Conservation (phyloP, 2,329 filamentous ascomycete species). For the Cyphellophora europaea region DNA sequence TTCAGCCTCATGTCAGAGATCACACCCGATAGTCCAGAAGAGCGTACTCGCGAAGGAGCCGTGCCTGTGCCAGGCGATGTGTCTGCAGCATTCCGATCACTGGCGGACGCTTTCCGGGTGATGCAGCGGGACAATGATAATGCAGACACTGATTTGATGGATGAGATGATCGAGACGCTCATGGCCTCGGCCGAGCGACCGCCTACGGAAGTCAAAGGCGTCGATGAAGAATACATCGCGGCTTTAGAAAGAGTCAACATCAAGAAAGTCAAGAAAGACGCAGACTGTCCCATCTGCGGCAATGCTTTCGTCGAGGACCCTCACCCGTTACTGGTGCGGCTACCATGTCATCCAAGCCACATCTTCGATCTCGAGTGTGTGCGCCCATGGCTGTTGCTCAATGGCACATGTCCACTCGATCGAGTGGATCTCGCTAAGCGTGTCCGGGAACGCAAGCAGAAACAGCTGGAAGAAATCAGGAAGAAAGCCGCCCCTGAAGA, state of each 20-base stretch:
- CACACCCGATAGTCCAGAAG: conserved; percentile 38
- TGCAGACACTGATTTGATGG: conserved; percentile 36
- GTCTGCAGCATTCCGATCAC: conserved; percentile 48
- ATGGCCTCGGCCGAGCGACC: conserved; percentile 48
- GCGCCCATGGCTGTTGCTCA: conserved; percentile 53
- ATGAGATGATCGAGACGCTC: conserved; percentile 46
- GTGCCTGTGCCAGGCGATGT: conserved; percentile 53
- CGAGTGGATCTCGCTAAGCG: conserved; percentile 50
- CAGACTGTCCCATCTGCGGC: conserved; percentile 43
- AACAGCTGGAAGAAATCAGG: conserved; percentile 26
- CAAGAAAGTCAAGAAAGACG: conserved; percentile 19
- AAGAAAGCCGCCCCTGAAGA: conserved; percentile 24
- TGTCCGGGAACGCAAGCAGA: conserved; percentile 37
- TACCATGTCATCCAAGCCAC: conserved; percentile 54
- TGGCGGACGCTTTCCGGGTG: conserved; percentile 52
- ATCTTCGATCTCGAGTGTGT: conserved; percentile 58
- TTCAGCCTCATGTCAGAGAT: conserved; percentile 52
- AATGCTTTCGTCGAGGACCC: conserved; percentile 47
- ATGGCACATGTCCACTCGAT: conserved; percentile 56
- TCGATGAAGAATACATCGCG: conserved; percentile 40
- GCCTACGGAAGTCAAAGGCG: conserved; percentile 51
- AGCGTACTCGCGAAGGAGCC: conserved; percentile 47
- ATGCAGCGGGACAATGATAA: conserved; percentile 39
- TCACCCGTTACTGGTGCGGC: conserved; percentile 54
- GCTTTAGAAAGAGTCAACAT: conserved; percentile 19